Percentiles rank a stretch among this genome's conserved stretches.
Evolutionary conservation across 129 eudicot genomes (phyloP).

Genomic region (Arctium lappa): DNA sequence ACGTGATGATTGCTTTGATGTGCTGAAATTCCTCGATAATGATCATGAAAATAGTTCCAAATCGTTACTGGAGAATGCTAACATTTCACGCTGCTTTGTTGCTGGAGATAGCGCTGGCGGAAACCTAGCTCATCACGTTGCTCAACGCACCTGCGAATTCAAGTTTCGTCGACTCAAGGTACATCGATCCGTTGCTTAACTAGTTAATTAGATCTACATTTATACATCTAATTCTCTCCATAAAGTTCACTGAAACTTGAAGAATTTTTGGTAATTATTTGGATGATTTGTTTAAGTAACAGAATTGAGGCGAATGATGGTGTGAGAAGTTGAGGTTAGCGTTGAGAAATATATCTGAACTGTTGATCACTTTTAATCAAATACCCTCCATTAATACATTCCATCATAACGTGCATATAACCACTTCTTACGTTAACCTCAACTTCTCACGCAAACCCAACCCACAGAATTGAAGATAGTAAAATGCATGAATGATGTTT

Average conservation of each 20-base stretch:
- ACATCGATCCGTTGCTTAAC: not conserved
- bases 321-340: too few species aligned
- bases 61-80: not conserved
- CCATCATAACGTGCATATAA: too few species aligned
- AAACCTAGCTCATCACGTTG: conserved; percentile 10
- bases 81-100: not conserved
- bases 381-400: too few species aligned
- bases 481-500: not conserved
- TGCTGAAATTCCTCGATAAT: not conserved
- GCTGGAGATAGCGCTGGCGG: conserved; percentile 15
- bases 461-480: too few species aligned
- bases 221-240: too few species aligned
- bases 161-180: not conserved
- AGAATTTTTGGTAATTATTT: too few species aligned
- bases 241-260: not conserved
- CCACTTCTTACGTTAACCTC: too few species aligned
- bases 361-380: too few species aligned
- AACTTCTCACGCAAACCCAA: too few species aligned
- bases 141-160: not conserved
- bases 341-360: too few species aligned
- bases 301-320: too few species aligned
- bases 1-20: conserved; percentile 13
- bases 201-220: not conserved
- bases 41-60: not conserved
- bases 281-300: too few species aligned